Evolutionary conservation across 139 green algal genomes (phyloP).

Genomic region (Volvox africanus): DNA sequence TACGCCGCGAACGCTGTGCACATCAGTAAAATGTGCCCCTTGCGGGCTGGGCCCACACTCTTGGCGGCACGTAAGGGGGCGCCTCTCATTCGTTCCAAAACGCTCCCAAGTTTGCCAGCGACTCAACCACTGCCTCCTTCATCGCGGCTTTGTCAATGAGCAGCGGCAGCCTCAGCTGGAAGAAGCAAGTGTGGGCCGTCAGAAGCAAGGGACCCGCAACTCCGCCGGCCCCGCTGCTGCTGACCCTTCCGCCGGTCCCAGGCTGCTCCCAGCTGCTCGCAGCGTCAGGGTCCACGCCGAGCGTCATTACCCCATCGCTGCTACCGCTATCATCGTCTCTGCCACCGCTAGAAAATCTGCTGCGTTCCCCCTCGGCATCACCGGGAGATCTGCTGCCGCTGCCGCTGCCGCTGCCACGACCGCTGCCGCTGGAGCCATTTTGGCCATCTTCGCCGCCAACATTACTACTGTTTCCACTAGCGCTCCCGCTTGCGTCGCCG

Average conservation of each 20-base stretch:
- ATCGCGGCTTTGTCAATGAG: neutral
- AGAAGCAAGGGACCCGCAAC: neutral
- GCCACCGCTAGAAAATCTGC: neutral
- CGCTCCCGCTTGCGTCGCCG: neutral
- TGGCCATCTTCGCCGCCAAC: too few relatives aligned
- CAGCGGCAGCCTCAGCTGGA: constrained; percentile 48
- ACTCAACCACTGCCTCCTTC: constrained; percentile 32
- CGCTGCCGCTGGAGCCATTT: neutral
- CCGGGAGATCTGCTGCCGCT: neutral
- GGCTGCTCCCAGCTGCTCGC: neutral
- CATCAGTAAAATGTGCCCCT: too few relatives aligned
- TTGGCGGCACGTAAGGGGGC: neutral
- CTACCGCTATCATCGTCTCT: neutral
- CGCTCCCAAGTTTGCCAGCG: constrained; percentile 20
- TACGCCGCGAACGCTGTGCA: too few relatives aligned
- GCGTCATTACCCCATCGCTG: neutral
- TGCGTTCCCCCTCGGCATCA: neutral
- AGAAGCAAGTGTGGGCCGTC: constrained; percentile 44
- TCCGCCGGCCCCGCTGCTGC: neutral
- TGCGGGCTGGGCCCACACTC: too few relatives aligned
- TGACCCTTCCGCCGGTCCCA: neutral
- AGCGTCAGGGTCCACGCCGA: neutral
- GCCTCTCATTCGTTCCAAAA: constrained; percentile 35
- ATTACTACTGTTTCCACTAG: too few relatives aligned
- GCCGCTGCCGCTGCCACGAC: neutral